phyloP scores from a whole-genome alignment of 768 basidiomycete genomes.

The Trametes punicea region DNA sequence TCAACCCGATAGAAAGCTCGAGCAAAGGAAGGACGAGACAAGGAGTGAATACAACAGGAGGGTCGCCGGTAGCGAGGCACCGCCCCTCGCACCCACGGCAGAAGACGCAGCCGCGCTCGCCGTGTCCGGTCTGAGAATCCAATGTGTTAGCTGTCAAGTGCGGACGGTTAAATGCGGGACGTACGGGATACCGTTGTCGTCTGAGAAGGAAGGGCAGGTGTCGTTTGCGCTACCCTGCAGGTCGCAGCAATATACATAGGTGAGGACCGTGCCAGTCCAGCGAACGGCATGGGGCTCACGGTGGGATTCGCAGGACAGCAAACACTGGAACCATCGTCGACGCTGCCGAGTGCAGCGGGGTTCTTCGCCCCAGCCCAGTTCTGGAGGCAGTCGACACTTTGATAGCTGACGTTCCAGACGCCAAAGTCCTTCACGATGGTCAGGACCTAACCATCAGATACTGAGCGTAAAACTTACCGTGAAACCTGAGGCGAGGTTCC shows the following conservation, averaged over 20 bases:
- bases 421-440: slow-evolving; percentile 59
- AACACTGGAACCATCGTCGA: slow-evolving; percentile 52
- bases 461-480: slow-evolving; percentile 26
- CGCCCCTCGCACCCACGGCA: neutral
- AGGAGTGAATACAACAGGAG: slow-evolving; percentile 13
- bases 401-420: slow-evolving; percentile 79
- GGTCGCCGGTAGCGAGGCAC: neutral
- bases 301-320: slow-evolving; percentile 75
- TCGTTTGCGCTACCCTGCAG: slow-evolving; percentile 39
- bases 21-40: slow-evolving; percentile 8
- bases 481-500: slow-evolving; percentile 20
- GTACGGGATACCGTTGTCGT: slow-evolving; percentile 26
- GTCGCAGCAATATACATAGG: neutral
- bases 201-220: slow-evolving; percentile 27
- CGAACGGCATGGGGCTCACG: slow-evolving; percentile 34
- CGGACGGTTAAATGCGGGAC: too few species aligned
- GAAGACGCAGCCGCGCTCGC: slow-evolving; percentile 7
- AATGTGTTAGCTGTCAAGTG: neutral
- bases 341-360: slow-evolving; percentile 64
- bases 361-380: slow-evolving; percentile 64
- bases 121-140: slow-evolving; percentile 20
- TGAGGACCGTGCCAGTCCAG: neutral
- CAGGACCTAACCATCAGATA: neutral
- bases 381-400: slow-evolving; percentile 55
- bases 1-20: slow-evolving; percentile 5